These are phyloP conservation scores for Rhamnella rubrinervis DNA, from an alignment of 331 rosid species.

Conservation along the genomic window DNA sequence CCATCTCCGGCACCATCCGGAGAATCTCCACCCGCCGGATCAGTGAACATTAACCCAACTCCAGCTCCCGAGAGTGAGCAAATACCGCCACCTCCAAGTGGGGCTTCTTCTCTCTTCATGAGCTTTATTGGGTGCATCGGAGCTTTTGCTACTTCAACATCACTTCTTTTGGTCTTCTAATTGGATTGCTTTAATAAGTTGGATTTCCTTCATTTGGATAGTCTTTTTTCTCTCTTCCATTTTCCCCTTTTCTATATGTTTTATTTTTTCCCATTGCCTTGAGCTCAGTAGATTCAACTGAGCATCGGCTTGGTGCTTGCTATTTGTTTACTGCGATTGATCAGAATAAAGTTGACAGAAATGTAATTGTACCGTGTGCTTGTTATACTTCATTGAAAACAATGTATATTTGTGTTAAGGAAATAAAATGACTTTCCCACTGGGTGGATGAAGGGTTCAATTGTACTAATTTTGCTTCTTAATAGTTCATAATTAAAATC, in stretches of 20 bases:
- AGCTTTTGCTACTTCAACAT: conserved; percentile 46
- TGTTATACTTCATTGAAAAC: conserved; percentile 14
- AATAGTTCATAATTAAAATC: too few relatives aligned
- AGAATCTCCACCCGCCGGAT: conserved; percentile 6
- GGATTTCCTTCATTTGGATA: neutral
- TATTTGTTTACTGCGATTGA: conserved; percentile 25
- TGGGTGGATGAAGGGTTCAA: neutral
- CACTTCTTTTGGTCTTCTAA: conserved; percentile 38
- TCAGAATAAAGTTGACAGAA: conserved; percentile 25
- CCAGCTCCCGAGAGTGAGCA: conserved; percentile 38
- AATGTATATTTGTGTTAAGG: conserved; percentile 24
- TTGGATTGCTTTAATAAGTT: neutral
- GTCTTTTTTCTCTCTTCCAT: neutral
- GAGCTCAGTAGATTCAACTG: conserved; percentile 36
- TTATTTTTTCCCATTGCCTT: conserved; percentile 8
- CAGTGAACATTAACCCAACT: conserved; percentile 34
- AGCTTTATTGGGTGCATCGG: conserved; percentile 47
- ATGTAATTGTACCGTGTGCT: conserved; percentile 27
- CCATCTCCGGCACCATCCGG: conserved; percentile 46
- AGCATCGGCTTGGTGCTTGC: conserved; percentile 34
- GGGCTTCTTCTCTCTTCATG: conserved; percentile 51
- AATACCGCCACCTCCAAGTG: conserved; percentile 51
- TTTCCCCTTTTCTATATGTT: neutral
- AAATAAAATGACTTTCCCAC: conserved; percentile 36
- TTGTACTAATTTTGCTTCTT: neutral